Conservation (phyloP, 2,329 filamentous ascomycete species). For the Dactylella cylindrospora region DNA sequence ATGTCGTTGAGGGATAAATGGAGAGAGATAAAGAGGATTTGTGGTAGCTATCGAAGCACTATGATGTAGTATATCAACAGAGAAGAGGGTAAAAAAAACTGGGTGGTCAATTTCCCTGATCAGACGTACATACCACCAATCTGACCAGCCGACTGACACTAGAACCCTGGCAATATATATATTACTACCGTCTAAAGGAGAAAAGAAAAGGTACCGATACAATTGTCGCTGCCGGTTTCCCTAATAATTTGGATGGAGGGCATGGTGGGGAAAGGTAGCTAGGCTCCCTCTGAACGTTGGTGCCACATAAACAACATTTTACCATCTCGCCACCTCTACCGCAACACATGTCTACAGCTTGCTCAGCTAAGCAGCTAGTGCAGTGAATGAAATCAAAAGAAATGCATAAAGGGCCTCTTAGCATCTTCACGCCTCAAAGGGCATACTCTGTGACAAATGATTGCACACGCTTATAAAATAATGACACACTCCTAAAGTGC, state of each 20-base stretch:
- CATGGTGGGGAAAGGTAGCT: slow-evolving; percentile 27
- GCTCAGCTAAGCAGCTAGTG: too few relatives aligned
- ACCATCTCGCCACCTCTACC: too few relatives aligned
- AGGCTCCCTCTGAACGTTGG: slow-evolving; percentile 10
- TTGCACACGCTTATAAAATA: too few relatives aligned
- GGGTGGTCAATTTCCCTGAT: neutral
- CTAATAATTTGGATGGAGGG: slow-evolving; percentile 2
- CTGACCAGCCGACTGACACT: neutral
- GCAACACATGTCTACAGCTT: slow-evolving; percentile 37
- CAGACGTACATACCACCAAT: neutral
- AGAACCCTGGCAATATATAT: too few relatives aligned
- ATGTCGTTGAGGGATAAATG: slow-evolving; percentile 15
- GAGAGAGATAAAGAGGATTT: slow-evolving; percentile 11
- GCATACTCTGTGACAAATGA: too few relatives aligned
- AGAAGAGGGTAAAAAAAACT: neutral
- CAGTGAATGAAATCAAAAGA: too few relatives aligned
- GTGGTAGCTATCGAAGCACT: slow-evolving; percentile 8
- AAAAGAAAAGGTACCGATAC: slow-evolving; percentile 19
- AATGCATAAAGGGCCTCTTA: too few relatives aligned
- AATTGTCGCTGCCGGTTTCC: slow-evolving; percentile 1
- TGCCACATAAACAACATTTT: slow-evolving; percentile 45
- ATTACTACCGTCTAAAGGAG: too few relatives aligned
- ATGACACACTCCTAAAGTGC: too few relatives aligned
- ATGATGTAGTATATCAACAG: slow-evolving; percentile 12
- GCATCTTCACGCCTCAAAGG: too few relatives aligned